Conservation (phyloP, 2,329 filamentous ascomycete species). For the Clonostachys chloroleuca region DNA sequence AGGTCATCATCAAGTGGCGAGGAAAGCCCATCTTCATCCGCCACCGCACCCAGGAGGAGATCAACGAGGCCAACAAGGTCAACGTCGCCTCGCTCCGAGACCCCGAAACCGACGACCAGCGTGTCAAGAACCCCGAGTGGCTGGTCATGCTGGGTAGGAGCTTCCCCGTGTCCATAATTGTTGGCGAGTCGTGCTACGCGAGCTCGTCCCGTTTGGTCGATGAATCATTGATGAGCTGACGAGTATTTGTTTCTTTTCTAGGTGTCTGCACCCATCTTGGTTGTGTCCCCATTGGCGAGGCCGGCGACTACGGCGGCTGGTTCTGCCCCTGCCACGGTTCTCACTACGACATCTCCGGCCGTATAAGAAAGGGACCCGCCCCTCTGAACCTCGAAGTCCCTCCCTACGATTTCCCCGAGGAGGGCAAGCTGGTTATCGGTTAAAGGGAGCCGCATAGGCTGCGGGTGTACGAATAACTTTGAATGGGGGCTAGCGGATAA, state of each 20-base stretch:
- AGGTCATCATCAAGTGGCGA: constrained; percentile 99
- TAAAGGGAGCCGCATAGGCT: constrained; percentile 36
- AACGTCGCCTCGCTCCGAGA: constrained; percentile 83
- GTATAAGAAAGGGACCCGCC: constrained; percentile 94
- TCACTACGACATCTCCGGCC: constrained; percentile 99
- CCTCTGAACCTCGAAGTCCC: constrained; percentile 97
- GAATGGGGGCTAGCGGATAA: not conserved
- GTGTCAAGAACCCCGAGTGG: constrained; percentile 98
- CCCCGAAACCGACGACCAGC: constrained; percentile 84
- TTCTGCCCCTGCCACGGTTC: constrained; percentile 99
- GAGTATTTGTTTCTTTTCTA: constrained; percentile 20
- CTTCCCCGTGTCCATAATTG: not conserved
- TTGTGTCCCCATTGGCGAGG: constrained; percentile 98
- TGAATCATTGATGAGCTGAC: not conserved
- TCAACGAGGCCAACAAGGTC: constrained; percentile 88
- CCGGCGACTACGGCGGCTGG: constrained; percentile 97
- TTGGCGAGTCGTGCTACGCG: not conserved
- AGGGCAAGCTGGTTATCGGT: constrained; percentile 87
- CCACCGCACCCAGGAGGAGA: constrained; percentile 90
- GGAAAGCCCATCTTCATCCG: constrained; percentile 99
- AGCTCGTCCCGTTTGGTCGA: not conserved
- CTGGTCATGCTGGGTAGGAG: constrained; percentile 89
- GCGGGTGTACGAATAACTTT: constrained; percentile 2
- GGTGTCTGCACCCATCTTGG: constrained; percentile 98
- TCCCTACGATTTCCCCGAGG: constrained; percentile 86